Base-by-base conservation (phyloP, 768 basidiomycete genomes). In the Serendipita vermifera region DNA sequence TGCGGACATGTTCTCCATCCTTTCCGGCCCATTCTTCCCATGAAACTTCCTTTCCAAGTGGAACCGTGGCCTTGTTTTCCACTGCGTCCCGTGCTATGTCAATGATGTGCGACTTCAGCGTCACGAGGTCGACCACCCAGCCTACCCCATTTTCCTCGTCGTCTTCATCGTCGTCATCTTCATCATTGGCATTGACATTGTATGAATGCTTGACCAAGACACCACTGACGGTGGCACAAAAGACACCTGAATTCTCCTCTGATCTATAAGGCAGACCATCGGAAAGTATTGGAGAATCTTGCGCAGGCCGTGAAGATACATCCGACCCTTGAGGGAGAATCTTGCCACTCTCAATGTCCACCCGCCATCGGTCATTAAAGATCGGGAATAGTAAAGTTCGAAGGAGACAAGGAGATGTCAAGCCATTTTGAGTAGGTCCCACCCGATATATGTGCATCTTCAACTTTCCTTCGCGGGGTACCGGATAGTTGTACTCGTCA, bases 281-380 rank as follows among this genome's bases (percentile, higher is more conserved):
- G 9, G 46, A n/a, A 7, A 51, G 9, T n/a, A 31, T 31, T 13
- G 46, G 46, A n/a, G 22, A 22, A 22, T n/a, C 24, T n/a, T 51
- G 5, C 5, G 46, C 46, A 5, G 46, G 22, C 27, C 27, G 9
- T 11, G 46, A 51, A 9, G 46, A 51, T 7, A 15, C 24, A 7
- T 51, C 46, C 26, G 22, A 51, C 15, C n/a, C 46, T 31, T 51
- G 46, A 7, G 46, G 46, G 24, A 51, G 32, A 51, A 51, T 24
- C 24, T 51, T 51, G 46, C 46, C 46, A 51, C 22, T 31, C 27
- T 51, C 46, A 31, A 51, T 15, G 24, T 51, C 22, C 20, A 51
- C 46, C 5, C 46, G 17, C 27, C 17, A 51, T 11, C 29, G 20
- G 22, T 29, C 15, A 31, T 24, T 51, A 31, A 51, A 51, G 20